These are phyloP conservation scores for Xylaria venustula DNA, from an alignment of 495 filamentous ascomycete genomes.

Conservation along the genomic window DNA sequence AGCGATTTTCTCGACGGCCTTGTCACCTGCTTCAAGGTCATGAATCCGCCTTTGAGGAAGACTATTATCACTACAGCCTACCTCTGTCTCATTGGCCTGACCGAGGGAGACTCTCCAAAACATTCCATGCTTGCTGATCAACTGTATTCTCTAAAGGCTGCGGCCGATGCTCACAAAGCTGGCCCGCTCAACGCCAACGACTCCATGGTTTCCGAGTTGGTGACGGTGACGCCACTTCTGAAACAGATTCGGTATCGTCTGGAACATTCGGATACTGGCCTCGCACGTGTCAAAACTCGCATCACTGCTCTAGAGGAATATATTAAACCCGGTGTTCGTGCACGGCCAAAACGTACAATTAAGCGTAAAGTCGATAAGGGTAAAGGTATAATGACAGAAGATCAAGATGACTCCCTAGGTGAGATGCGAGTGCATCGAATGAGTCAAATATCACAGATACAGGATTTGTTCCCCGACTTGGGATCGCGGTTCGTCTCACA, in stretches of 20 bases:
- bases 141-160: constrained; percentile 73
- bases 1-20: constrained; percentile 83
- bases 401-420: constrained; percentile 42
- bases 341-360: constrained; percentile 52
- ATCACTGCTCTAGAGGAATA: constrained; percentile 51
- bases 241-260: constrained; percentile 47
- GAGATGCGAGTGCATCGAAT: constrained; percentile 76
- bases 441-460: constrained; percentile 80
- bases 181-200: constrained; percentile 50
- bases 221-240: constrained; percentile 58
- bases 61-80: constrained; percentile 69
- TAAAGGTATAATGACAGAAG: constrained; percentile 54
- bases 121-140: constrained; percentile 74
- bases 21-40: constrained; percentile 60
- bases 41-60: constrained; percentile 56
- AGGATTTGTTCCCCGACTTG: constrained; percentile 89
- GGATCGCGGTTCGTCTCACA: constrained; percentile 78
- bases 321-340: constrained; percentile 51
- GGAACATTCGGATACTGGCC: constrained; percentile 35
- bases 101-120: constrained; percentile 64
- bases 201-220: constrained; percentile 60
- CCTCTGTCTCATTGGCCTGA: constrained; percentile 65
- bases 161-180: constrained; percentile 55
- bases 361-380: constrained; percentile 62
- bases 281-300: constrained; percentile 58